Percentiles rank a stretch among this genome's conserved stretches.
These are phyloP conservation scores for Aureococcus anophagefferens DNA, from an alignment of 108 stramenopile genomes.

Conservation along the genomic window DNA sequence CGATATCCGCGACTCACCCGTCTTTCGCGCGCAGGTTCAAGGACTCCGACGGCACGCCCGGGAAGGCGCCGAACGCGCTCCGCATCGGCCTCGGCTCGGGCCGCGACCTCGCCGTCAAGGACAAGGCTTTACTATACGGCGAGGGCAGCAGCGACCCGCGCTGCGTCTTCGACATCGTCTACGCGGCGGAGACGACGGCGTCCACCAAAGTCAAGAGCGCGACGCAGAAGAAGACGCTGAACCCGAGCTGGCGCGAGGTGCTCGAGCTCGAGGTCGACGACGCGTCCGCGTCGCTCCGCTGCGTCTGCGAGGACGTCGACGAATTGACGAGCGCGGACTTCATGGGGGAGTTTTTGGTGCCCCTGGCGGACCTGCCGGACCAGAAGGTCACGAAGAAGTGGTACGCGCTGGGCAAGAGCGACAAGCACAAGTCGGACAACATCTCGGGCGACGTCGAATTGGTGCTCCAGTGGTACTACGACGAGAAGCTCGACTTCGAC, in stretches of 20 bases:
- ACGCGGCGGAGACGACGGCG: neutral
- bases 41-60: too few relatives aligned
- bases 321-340: neutral
- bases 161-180: too few relatives aligned
- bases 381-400: constrained; percentile 3
- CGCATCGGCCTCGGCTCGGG: too few relatives aligned
- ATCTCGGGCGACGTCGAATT: constrained; percentile 2
- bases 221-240: neutral
- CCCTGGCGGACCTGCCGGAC: neutral
- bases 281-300: neutral
- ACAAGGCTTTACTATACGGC: too few relatives aligned
- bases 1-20: too few relatives aligned
- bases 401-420: neutral
- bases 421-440: neutral
- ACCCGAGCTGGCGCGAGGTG: constrained; percentile 5
- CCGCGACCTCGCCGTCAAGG: too few relatives aligned
- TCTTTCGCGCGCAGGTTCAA: too few relatives aligned
- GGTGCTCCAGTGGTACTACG: constrained; percentile 7
- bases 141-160: too few relatives aligned
- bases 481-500: neutral
- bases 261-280: neutral
- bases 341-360: constrained; percentile 1
- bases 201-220: neutral
- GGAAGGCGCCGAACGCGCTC: too few relatives aligned
- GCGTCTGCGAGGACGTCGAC: constrained; percentile 12